Base-by-base conservation (phyloP, 305 asterid genomes). In the Striga hermonthica region DNA sequence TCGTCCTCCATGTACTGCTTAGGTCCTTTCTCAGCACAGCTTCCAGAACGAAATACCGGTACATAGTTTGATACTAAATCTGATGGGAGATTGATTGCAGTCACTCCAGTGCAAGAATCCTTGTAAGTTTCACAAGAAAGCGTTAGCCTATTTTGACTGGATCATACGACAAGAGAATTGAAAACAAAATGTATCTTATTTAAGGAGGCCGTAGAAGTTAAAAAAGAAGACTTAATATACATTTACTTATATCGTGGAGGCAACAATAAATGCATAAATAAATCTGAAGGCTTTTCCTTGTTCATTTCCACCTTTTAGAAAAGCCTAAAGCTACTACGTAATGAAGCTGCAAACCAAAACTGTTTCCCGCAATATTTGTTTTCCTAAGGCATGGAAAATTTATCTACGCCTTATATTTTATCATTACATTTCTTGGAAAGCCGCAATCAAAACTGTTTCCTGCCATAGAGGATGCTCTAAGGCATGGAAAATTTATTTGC, bases 1-100 rank as follows among this genome's bases (percentile, higher is more conserved):
- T 83, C 92, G 41, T 91, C 98, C 78, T 91, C 98, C 98, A 91
- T 91, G 75, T 83, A 84, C 48, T 75, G 95, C 79, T 91, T 91
- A 40, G 98, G 89, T 61, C 98, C 98, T 80, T 78, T 84, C 82
- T 91, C 98, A 64, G 94, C 96, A 71, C 96, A 91, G 79, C 89
- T 83, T 68, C 98, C 98, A 5, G 94, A 91, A 44, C 95, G 88
- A 50, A 91, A 83, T 43, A 81, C 63, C 7, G 96, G 98, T 40
- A 72, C 41, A 70, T 79, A 88, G 79, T 73, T 74, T 52, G 95
- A 84, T 49, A 78, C 73, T 54, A 76, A 74, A 57, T 87, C 85
- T 38, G 89, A 40, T 39, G 86, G 86, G 47, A 87, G 79, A 41
- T 69, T 75, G 35, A 73, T 56, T 61, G 76, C 81, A 16, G 59